Evolutionary conservation across 2,329 filamentous ascomycete species (phyloP).

Genomic region (Botryotinia convoluta): DNA sequence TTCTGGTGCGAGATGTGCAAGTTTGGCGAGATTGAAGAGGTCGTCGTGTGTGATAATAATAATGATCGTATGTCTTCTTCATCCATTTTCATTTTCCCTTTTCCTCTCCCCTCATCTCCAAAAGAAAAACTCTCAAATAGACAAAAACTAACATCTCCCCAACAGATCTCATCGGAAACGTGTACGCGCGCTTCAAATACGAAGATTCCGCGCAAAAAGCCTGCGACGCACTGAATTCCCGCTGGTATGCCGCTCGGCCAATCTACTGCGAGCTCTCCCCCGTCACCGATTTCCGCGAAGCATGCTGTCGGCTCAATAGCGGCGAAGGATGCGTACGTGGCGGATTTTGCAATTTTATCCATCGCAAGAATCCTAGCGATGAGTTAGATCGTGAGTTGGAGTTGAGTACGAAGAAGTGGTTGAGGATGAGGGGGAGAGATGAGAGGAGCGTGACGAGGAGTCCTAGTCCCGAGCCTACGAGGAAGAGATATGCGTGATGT

Average conservation of each 20-base stretch:
- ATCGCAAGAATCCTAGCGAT: conserved; percentile 87
- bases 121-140: conserved; percentile 24
- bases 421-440: conserved; percentile 80
- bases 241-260: conserved; percentile 95
- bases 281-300: conserved; percentile 97
- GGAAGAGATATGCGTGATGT: conserved; percentile 59
- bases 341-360: conserved; percentile 99
- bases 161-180: conserved; percentile 90
- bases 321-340: conserved; percentile 94
- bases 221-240: conserved; percentile 88
- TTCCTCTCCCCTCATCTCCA: not conserved
- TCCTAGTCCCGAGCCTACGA: conserved; percentile 80
- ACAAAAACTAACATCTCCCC: not conserved
- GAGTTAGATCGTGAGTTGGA: conserved; percentile 87
- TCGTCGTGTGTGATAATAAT: conserved; percentile 99
- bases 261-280: conserved; percentile 98
- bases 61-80: conserved; percentile 60
- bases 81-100: not conserved
- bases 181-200: conserved; percentile 99
- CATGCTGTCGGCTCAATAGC: conserved; percentile 89
- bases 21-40: conserved; percentile 94
- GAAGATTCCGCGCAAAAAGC: conserved; percentile 92
- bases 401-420: conserved; percentile 93
- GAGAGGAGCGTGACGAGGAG: conserved; percentile 77
- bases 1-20: conserved; percentile 99